Evolutionary conservation across 129 eudicot genomes (phyloP).

Genomic region (Lonicera japonica): DNA sequence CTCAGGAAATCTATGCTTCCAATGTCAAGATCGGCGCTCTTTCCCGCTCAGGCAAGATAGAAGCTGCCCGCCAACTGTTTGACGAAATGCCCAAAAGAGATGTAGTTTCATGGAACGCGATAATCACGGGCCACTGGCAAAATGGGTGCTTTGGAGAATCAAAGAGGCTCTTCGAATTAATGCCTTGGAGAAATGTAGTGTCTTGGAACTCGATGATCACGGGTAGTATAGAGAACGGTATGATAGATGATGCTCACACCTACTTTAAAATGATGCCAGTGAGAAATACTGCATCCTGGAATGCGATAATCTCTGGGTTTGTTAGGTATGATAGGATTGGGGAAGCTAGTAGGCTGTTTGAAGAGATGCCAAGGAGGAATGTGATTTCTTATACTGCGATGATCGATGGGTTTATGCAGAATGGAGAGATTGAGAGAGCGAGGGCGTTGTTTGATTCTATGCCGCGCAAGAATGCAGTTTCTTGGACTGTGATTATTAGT

Average conservation of each 20-base stretch:
- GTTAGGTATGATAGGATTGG: conserved; percentile 24
- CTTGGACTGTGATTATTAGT: conserved; percentile 55
- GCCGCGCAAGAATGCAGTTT: conserved; percentile 35
- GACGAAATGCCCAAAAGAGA: conserved; percentile 45
- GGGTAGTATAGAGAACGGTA: conserved; percentile 28
- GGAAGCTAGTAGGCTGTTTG: conserved; percentile 32
- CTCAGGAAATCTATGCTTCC: conserved; percentile 14
- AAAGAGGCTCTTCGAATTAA: conserved; percentile 27
- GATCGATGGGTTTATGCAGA: conserved; percentile 43
- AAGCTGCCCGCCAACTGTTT: conserved; percentile 52
- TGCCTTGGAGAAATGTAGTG: conserved; percentile 40
- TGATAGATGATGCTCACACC: conserved; percentile 31
- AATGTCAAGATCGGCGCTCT: conserved; percentile 29
- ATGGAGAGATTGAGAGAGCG: conserved; percentile 36
- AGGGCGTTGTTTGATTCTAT: conserved; percentile 42
- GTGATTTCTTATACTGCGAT: conserved; percentile 49
- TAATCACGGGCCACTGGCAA: conserved; percentile 48
- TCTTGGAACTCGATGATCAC: conserved; percentile 56
- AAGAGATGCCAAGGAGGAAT: conserved; percentile 40
- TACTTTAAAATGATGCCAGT: conserved; percentile 38
- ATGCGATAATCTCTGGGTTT: conserved; percentile 43
- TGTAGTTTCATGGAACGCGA: conserved; percentile 40
- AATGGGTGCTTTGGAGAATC: conserved; percentile 38
- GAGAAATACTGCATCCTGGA: conserved; percentile 43
- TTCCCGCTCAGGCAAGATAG: conserved; percentile 30